These are phyloP conservation scores for Mortierella antarctica DNA, from an alignment of 192 early-diverging fungal genomes.

Conservation along the genomic window DNA sequence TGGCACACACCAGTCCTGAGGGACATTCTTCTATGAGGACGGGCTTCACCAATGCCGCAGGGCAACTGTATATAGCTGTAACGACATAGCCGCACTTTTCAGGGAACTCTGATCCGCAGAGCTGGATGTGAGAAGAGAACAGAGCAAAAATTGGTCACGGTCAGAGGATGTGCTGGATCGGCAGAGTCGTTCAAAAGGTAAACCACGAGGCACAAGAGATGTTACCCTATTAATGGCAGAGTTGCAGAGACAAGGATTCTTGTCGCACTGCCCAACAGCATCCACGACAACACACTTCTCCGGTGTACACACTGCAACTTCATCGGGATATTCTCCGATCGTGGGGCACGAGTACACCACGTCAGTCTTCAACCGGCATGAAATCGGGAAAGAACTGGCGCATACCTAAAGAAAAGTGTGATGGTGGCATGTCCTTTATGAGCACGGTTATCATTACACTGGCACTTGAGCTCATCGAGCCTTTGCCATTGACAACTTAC, in stretches of 20 bases:
- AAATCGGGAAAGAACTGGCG: neutral
- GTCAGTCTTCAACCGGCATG: neutral
- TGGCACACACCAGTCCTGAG: neutral
- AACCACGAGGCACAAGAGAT: no score
- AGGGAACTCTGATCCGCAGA: conserved; percentile 1
- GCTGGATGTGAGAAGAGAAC: neutral
- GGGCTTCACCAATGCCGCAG: neutral
- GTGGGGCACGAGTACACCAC: neutral
- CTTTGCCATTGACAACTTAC: neutral
- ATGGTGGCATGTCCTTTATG: neutral
- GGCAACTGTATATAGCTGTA: neutral
- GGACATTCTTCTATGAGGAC: neutral
- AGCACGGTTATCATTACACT: no score
- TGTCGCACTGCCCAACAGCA: conserved; percentile 1
- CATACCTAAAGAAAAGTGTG: neutral
- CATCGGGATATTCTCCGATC: neutral
- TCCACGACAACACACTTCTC: neutral
- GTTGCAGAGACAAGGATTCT: neutral
- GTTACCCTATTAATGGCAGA: neutral
- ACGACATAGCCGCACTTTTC: neutral
- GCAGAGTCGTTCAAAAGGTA: no score
- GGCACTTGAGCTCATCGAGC: no score
- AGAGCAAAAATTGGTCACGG: neutral
- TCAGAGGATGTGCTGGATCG: no score
- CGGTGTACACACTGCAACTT: neutral